Evolutionary conservation across 1,284 basidiomycete species (phyloP).

Genomic region (Austroboletus olivaceoglutinosus): DNA sequence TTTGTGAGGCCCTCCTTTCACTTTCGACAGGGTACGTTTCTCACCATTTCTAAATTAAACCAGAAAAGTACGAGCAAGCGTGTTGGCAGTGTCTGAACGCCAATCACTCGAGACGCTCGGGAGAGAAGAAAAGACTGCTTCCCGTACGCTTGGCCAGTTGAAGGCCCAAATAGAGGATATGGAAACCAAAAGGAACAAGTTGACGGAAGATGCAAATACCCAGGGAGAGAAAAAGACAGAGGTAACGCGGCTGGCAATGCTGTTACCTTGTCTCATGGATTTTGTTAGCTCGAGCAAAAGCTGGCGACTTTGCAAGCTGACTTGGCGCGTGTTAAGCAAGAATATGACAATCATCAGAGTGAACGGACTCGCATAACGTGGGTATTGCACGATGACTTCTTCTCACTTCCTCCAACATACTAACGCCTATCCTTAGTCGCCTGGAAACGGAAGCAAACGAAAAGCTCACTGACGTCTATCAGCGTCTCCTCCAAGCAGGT

Average conservation of each 20-base stretch:
- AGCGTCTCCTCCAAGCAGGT: conserved; percentile 85
- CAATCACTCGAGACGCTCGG: conserved; percentile 79
- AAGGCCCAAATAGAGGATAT: conserved; percentile 68
- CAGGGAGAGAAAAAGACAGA: conserved; percentile 60
- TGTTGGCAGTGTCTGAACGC: conserved; percentile 83
- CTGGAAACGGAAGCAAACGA: conserved; percentile 89
- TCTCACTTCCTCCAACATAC: neutral
- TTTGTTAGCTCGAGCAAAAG: conserved; percentile 59
- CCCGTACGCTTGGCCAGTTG: conserved; percentile 66
- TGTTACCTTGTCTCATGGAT: conserved; percentile 1
- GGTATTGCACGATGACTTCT: conserved; percentile 24
- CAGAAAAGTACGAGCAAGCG: conserved; percentile 76
- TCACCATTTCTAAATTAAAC: conserved; percentile 7
- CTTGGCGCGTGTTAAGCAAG: conserved; percentile 59
- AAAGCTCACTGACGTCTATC: conserved; percentile 80
- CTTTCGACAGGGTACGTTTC: neutral
- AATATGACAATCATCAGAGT: conserved; percentile 72
- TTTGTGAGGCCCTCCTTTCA: conserved; percentile 52
- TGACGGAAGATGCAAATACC: conserved; percentile 57
- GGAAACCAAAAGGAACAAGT: conserved; percentile 57
- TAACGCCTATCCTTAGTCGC: conserved; percentile 51
- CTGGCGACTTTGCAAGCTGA: conserved; percentile 53
- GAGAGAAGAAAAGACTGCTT: conserved; percentile 79
- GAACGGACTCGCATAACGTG: conserved; percentile 73
- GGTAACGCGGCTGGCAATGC: conserved; percentile 37